These are phyloP conservation scores for Physcomitrium patens DNA, from an alignment of 225 moss, liverwort and hornwort species.

Conservation along the genomic window DNA sequence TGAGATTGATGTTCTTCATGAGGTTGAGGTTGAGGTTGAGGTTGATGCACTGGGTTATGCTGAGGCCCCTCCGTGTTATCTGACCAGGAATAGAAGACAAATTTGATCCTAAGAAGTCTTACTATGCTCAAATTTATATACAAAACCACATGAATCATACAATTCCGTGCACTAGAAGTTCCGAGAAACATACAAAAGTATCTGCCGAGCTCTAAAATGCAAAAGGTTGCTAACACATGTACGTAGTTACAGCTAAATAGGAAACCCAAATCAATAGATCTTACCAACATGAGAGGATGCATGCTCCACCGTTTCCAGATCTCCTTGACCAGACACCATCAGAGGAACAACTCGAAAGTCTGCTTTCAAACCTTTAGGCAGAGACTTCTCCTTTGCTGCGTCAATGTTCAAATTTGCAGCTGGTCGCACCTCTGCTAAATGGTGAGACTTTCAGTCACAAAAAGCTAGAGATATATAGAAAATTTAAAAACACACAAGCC, in stretches of 20 bases:
- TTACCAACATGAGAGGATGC: constrained; percentile 64
- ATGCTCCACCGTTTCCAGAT: constrained; percentile 53
- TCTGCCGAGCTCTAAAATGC: not conserved
- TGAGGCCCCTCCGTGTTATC: constrained; percentile 45
- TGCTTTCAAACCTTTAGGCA: constrained; percentile 54
- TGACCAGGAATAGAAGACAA: constrained; percentile 28
- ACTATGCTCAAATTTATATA: not conserved
- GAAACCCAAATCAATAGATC: constrained; percentile 11
- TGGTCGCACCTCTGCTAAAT: constrained; percentile 59
- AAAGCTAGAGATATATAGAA: not conserved
- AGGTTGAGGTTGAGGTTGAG: constrained; percentile 56
- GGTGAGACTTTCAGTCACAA: constrained; percentile 36
- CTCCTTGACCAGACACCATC: constrained; percentile 50
- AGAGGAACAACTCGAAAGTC: constrained; percentile 44
- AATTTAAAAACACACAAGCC: not conserved
- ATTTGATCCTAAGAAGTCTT: constrained; percentile 2
- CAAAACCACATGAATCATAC: not conserved
- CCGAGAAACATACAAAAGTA: not conserved
- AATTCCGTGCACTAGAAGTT: not conserved
- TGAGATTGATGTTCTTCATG: constrained; percentile 53
- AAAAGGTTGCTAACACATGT: not conserved
- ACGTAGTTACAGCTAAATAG: too few species aligned
- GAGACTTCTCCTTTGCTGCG: constrained; percentile 50
- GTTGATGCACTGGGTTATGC: constrained; percentile 46
- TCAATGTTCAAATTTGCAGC: constrained; percentile 47